phyloP scores from a whole-genome alignment of 2,329 filamentous ascomycete species.

The Colletotrichum tofieldiae region DNA sequence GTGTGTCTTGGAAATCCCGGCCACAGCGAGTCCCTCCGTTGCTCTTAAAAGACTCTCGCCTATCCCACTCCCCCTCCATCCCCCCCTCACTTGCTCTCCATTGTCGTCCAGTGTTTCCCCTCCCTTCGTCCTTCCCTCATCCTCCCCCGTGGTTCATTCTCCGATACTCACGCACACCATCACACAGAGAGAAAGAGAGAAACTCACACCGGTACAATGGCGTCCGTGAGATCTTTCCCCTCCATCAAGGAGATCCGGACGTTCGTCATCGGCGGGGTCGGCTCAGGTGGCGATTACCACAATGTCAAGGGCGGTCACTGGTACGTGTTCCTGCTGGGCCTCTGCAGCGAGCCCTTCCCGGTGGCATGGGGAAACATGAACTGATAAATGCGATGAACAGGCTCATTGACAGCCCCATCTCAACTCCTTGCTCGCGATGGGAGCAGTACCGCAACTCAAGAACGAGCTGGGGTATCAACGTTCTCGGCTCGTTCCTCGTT shows the following conservation, averaged over 20 bases:
- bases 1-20: constrained; percentile 25
- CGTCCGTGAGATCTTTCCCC: constrained; percentile 73
- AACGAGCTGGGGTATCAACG: constrained; percentile 96
- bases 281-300: constrained; percentile 84
- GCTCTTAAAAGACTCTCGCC: constrained; percentile 28
- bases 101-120: neutral
- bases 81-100: neutral
- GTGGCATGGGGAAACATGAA: neutral
- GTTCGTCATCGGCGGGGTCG: constrained; percentile 77
- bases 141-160: constrained; percentile 40
- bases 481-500: constrained; percentile 91
- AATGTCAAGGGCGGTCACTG: constrained; percentile 85
- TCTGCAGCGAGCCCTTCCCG: neutral
- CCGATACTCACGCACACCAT: constrained; percentile 3
- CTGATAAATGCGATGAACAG: constrained; percentile 65
- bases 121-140: constrained; percentile 45
- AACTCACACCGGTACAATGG: constrained; percentile 54
- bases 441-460: constrained; percentile 89
- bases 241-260: constrained; percentile 83
- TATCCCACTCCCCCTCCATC: constrained; percentile 25
- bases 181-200: neutral
- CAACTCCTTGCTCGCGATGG: constrained; percentile 92
- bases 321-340: constrained; percentile 58
- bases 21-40: constrained; percentile 9
- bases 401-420: constrained; percentile 93